These are phyloP conservation scores for Raphanus raphanistrum DNA, from an alignment of 345 rosid species.

Conservation along the genomic window DNA sequence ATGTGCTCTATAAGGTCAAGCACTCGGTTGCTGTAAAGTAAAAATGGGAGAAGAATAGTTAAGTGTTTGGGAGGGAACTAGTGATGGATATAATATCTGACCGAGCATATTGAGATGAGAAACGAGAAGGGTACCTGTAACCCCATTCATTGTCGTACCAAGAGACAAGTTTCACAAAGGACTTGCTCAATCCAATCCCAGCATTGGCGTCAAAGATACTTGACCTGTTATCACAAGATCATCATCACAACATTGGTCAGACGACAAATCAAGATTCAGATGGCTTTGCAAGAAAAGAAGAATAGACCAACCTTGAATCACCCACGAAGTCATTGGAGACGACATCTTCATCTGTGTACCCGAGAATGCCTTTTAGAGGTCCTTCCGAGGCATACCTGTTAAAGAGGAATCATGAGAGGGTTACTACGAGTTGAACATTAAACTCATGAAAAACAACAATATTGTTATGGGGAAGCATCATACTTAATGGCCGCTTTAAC, in stretches of 20 bases:
- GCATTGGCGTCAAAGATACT: slow-evolving; percentile 99
- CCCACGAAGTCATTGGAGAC: slow-evolving; percentile 93
- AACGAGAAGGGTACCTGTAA: slow-evolving; percentile 64
- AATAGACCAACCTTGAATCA: slow-evolving; percentile 64
- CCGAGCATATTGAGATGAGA: no score
- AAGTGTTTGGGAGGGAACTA: background rate
- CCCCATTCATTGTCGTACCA: slow-evolving; percentile 99
- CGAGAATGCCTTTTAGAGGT: slow-evolving; percentile 85
- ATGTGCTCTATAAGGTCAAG: slow-evolving; percentile 95
- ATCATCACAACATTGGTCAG: slow-evolving; percentile 3
- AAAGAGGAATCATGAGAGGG: slow-evolving; percentile 1
- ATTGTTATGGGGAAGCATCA: slow-evolving; percentile 11
- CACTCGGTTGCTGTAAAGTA: slow-evolving; percentile 79
- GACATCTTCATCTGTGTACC: slow-evolving; percentile 95
- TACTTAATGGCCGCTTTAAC: slow-evolving; percentile 95
- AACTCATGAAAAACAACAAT: background rate
- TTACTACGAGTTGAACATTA: background rate
- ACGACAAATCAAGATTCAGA: slow-evolving; percentile 3
- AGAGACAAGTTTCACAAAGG: slow-evolving; percentile 85
- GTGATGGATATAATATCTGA: background rate
- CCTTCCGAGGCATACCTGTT: slow-evolving; percentile 91
- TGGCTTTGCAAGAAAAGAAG: slow-evolving; percentile 2
- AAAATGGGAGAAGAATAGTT: slow-evolving; percentile 7
- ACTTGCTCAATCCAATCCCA: slow-evolving; percentile 80
- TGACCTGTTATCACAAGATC: slow-evolving; percentile 52